Evolutionary conservation across 2,329 filamentous ascomycete species (phyloP), one percentile per base, ranked within the genome.

Genomic region (Sporothrix protearum): DNA sequence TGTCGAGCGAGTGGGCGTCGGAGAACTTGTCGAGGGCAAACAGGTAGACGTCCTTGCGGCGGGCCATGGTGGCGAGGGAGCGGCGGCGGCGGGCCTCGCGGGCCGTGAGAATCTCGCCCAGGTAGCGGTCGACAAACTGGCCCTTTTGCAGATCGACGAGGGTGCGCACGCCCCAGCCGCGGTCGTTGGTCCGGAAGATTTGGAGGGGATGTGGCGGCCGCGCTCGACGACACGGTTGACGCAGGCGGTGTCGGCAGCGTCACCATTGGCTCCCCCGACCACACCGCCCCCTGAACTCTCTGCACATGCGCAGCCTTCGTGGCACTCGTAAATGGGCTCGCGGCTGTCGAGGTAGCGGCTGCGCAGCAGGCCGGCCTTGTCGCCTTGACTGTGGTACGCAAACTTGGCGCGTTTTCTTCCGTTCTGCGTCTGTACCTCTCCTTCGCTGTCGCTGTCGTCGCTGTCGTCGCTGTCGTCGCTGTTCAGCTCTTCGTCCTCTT

Each of bases 21-120:
- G 84, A 87, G 77, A 94, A 95, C 78, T 96, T 96, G 82, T 96
- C 93, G 1, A 96, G 87, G 0, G 86, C 88, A 79, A 95, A 96
- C 1, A 96, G 85, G 75, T 96, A 96, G 0, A 91, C 88, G 28
- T 92, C 89, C 76, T 94, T 94, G n/a, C 85, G 84, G 72, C 87
- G 83, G 0, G 85, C 85, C 2, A 86, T 80, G 39, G 83, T 82
- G 1, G 88, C 86, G 0, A 82, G 80, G 0, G 82, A 81, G 7
- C 92, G 89, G 2, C 93, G 88, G 1, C 83, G 82, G 19, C 89
- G 85, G 0, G 92, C 91, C 80, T 94, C 89, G 1, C 79, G 76
- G 0, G 85, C 82, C 1, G 88, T 89, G 75, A 92, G 89, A 71
- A 91, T 83, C 78, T 92, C 89, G 14, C 93, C 92, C 8, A 94